Evolutionary conservation across 2,329 filamentous ascomycete species (phyloP).

Genomic region (Fusarium virguliforme): DNA sequence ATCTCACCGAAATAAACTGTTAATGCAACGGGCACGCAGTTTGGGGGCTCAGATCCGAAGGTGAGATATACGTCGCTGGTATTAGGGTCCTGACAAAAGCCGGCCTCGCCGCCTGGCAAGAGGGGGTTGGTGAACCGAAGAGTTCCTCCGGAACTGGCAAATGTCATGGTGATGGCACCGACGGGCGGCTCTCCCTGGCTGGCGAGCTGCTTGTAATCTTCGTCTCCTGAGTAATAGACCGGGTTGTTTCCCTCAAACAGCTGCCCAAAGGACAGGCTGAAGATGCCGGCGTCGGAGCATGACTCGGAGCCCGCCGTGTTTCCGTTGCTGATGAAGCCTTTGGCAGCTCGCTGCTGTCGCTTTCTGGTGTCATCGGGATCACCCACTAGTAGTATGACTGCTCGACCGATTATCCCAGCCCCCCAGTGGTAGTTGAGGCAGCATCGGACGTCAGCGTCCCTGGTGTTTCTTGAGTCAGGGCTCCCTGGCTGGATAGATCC

Average conservation of each 20-base stretch:
- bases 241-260: not conserved
- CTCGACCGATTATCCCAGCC: not conserved
- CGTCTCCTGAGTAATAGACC: not conserved
- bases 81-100: not conserved
- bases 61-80: not conserved
- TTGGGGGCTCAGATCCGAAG: not conserved
- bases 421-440: not conserved
- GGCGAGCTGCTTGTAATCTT: constrained; percentile 7
- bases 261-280: not conserved
- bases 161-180: not conserved
- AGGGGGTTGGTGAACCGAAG: not conserved
- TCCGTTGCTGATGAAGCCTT: not conserved
- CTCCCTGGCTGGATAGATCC: not conserved
- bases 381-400: not conserved
- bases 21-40: not conserved
- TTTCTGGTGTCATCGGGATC: not conserved
- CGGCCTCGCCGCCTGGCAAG: not conserved
- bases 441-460: not conserved
- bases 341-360: not conserved
- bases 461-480: not conserved
- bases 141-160: not conserved
- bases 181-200: not conserved
- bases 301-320: not conserved
- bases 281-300: constrained; percentile 5
- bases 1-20: not conserved